Evolutionary conservation across 441 rosid species (phyloP), one percentile per base, ranked within the genome.

Genomic region (Iberis amara): DNA sequence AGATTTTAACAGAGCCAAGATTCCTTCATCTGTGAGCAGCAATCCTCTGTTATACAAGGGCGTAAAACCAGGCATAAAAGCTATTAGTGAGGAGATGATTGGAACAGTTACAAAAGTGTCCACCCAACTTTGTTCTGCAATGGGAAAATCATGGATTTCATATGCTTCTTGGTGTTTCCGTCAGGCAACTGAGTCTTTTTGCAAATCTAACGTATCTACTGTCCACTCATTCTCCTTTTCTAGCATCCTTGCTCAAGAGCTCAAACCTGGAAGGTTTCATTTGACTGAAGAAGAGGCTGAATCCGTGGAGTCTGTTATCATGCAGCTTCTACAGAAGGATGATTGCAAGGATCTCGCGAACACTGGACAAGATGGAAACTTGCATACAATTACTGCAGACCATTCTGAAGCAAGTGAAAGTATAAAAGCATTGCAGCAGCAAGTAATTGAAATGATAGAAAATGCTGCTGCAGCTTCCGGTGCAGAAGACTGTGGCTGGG

Each of bases 81-180:
- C 73, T 59, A 57, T 76, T 58, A 55, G 76, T 57, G 89, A 89
- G 75, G 96, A 86, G 74, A 71, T 92, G 52, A 78, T 81, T 41
- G 94, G 99, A 40, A 82, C 82, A 26, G 79, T 76, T 62, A 71
- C 85, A 54, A 92, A 89, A 72, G 79, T 81, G 58, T 89, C 99
- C 42, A 86, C 99, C 45, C 81, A 70, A 71, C 89, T 92, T 66
- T 86, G 97, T 71, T 73, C 99, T 52, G 68, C 66, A 50, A 82
- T 92, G 99, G 97, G 86, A 24, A 92, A 89, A 76, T 76, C 99
- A 53, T 92, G 99, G 99, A 86, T 92, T 76, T 84, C 90, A 48
- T 92, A 92, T 76, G 97, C 88, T 41, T 74, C 89, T 53, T 92
- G 99, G 99, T 92, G 99, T 74, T 92, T 84, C 65, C 68, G 39